These are phyloP conservation scores for Cyberlindnera mrakii DNA, from an alignment of 805 yeast species.

Conservation along the genomic window DNA sequence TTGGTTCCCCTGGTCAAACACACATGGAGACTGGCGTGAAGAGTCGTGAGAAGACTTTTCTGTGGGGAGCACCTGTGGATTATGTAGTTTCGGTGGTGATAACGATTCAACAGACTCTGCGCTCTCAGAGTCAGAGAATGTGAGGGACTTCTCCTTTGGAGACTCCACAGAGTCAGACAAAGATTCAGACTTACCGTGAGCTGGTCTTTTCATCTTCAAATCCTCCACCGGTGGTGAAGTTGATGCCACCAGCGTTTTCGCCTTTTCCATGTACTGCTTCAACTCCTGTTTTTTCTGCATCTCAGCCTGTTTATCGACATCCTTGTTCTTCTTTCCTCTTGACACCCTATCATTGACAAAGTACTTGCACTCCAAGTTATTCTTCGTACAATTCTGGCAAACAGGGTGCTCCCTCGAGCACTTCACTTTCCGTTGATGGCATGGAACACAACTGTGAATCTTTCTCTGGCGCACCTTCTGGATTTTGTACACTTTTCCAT, in stretches of 20 bases:
- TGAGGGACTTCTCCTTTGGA: constrained; percentile 18
- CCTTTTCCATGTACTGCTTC: constrained; percentile 19
- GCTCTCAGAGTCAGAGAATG: constrained; percentile 22
- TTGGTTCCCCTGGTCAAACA: constrained; percentile 1
- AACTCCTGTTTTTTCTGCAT: constrained; percentile 19
- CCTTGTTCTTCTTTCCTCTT: constrained; percentile 24
- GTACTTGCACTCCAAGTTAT: constrained; percentile 44
- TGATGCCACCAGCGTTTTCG: constrained; percentile 13
- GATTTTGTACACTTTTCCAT: constrained; percentile 52
- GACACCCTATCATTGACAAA: constrained; percentile 51
- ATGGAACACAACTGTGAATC: constrained; percentile 50
- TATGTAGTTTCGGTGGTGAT: constrained; percentile 24
- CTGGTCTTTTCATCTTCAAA: background rate
- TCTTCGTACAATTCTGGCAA: constrained; percentile 45
- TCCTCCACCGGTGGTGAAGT: background rate
- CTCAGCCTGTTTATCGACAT: constrained; percentile 19
- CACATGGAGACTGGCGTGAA: background rate
- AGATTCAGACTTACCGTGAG: constrained; percentile 6
- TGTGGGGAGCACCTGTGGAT: constrained; percentile 21
- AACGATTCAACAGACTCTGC: constrained; percentile 21
- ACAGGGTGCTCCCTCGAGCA: constrained; percentile 48
- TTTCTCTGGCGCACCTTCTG: constrained; percentile 57
- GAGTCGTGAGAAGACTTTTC: constrained; percentile 8
- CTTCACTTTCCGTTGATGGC: constrained; percentile 52
- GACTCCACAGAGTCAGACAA: constrained; percentile 12